Evolutionary conservation across 169 alveolate genomes (phyloP), one percentile per base, ranked within the genome.

Genomic region (Eimeria praecox): DNA sequence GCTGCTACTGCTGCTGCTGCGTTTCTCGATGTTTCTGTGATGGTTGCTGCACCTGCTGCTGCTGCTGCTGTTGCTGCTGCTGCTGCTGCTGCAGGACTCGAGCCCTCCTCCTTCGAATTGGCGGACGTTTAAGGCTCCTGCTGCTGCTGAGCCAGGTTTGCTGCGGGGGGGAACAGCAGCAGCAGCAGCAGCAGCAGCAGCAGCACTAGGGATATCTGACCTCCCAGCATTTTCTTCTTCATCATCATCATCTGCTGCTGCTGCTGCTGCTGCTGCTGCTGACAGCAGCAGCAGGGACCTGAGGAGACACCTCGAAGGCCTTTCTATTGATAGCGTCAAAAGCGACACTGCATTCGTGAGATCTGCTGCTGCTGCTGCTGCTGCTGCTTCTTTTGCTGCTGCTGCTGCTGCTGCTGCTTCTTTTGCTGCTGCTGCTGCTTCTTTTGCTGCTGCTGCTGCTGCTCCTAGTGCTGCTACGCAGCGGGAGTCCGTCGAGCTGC

Each of bases 11-110:
- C 75, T 64, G 75, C n/a, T 64, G n/a, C n/a, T 64, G 75, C 75
- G 6, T 9, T 24, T 20, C 6, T n/a, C 10, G 75, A 8, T 64
- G 75, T 24, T 64, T 8, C 10, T 64, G 75, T n/a, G n/a, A n/a
- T n/a, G n/a, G n/a, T n/a, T n/a, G n/a, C n/a, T n/a, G n/a, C n/a
- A n/a, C n/a, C n/a, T n/a, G 75, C n/a, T 64, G 75, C n/a, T 64
- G 75, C 75, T 64, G 75, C 75, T 64, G 75, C 75, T 64, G 75
- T 27, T 64, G 75, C 75, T 64, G 75, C 75, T 64, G 75, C n/a
- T 64, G 75, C 75, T 64, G 75, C 75, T 64, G 75, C 75, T 64
- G 75, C 75, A 64, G 75, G 75, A 64, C 75, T 24, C 75, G 75
- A 40, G 49, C 85, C 85, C 49, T 20, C 85, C 85, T 10, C 85